These are phyloP conservation scores for Emmonsiellopsis sp. DNA, from an alignment of 2,329 filamentous ascomycete genomes.

Conservation along the genomic window DNA sequence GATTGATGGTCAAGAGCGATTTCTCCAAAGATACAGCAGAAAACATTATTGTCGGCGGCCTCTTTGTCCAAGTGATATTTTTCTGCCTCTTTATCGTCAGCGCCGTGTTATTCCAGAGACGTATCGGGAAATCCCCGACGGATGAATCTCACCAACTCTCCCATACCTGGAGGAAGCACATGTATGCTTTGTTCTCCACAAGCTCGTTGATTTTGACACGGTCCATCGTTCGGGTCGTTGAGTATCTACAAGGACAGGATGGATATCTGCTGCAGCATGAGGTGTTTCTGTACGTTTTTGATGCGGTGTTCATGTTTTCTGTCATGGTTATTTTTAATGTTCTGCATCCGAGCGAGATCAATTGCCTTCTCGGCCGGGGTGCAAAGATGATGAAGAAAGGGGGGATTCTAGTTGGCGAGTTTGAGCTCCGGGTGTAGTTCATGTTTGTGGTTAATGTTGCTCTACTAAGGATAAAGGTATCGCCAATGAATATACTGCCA, in stretches of 20 bases:
- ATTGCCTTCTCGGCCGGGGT: not conserved
- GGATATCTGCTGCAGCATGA: slow-evolving; percentile 15
- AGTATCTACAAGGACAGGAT: slow-evolving; percentile 14
- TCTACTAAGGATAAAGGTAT: not conserved
- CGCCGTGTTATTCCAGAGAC: slow-evolving; percentile 38
- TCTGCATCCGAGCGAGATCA: not conserved
- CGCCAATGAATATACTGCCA: not conserved
- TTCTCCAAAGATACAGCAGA: not conserved
- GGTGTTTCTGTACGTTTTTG: slow-evolving; percentile 17
- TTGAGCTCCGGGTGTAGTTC: not conserved
- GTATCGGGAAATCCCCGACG: slow-evolving; percentile 24
- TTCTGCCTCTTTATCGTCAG: slow-evolving; percentile 45
- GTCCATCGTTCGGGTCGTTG: slow-evolving; percentile 16
- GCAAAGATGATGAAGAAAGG: not conserved
- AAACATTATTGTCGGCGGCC: slow-evolving; percentile 42
- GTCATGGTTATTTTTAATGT: slow-evolving; percentile 13
- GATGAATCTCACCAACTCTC: slow-evolving; percentile 8
- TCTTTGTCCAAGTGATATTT: slow-evolving; percentile 46
- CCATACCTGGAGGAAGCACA: slow-evolving; percentile 21
- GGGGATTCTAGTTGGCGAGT: not conserved
- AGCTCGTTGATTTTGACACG: slow-evolving; percentile 14
- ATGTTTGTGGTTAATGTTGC: not conserved
- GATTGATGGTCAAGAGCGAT: not conserved
- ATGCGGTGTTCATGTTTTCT: slow-evolving; percentile 14
- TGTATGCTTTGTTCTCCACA: slow-evolving; percentile 18